These are phyloP conservation scores for Diaporthe citri DNA, from an alignment of 2,329 filamentous ascomycete genomes.

Conservation along the genomic window DNA sequence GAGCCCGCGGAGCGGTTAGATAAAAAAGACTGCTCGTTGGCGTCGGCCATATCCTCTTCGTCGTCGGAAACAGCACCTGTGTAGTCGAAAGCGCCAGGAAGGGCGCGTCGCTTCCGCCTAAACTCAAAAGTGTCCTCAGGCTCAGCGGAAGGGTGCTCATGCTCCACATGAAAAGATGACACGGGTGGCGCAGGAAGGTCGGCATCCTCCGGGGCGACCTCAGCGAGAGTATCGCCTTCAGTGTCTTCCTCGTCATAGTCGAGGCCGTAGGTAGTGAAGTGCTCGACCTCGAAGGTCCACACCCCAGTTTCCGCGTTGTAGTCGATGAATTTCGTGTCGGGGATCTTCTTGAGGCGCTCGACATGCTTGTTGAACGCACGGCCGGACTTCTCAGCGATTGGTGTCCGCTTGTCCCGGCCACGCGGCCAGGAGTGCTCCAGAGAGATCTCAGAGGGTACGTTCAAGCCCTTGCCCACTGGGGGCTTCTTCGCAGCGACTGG, in stretches of 20 bases:
- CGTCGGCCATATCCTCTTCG: constrained; percentile 63
- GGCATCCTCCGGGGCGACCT: constrained; percentile 48
- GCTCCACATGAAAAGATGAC: constrained; percentile 37
- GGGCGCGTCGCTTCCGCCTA: constrained; percentile 59
- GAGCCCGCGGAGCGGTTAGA: constrained; percentile 90
- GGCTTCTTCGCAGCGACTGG: constrained; percentile 82
- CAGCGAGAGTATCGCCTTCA: constrained; percentile 64
- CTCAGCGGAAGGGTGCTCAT: constrained; percentile 53
- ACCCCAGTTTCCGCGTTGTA: constrained; percentile 85
- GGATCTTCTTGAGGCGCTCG: constrained; percentile 81
- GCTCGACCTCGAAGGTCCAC: constrained; percentile 94
- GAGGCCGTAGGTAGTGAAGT: constrained; percentile 95
- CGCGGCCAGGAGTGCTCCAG: constrained; percentile 95
- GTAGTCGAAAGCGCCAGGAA: constrained; percentile 87
- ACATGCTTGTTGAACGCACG: constrained; percentile 84
- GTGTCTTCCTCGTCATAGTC: constrained; percentile 83
- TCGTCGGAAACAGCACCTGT: constrained; percentile 67
- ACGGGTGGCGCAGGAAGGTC: constrained; percentile 43
- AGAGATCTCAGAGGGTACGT: constrained; percentile 89
- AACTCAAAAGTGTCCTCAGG: constrained; percentile 72
- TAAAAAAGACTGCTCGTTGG: constrained; percentile 84
- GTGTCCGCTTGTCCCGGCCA: constrained; percentile 66
- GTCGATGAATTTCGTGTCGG: constrained; percentile 83
- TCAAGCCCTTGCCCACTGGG: constrained; percentile 86
- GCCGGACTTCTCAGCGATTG: constrained; percentile 70